Base-by-base conservation (phyloP, 768 basidiomycete species). In the Mycena alexandri region DNA sequence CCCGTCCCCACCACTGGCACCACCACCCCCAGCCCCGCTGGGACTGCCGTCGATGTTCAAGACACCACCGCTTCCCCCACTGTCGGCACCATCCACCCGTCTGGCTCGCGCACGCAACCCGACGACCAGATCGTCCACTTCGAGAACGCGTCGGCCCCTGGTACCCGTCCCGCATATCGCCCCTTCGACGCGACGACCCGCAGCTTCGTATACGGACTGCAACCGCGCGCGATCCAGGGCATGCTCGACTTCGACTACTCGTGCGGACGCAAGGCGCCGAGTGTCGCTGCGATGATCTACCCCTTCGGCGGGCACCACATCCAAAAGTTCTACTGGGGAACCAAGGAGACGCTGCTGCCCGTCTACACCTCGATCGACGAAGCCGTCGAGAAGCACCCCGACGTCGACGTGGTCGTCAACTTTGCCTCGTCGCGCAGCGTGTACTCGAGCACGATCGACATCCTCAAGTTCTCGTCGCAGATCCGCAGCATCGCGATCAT, bases 261-360 rank as follows among this genome's bases (percentile, higher is more conserved):
- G 16, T 99, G 98, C 82, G 96, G 96, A 19, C 93, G 98, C 69
- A 80, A 87, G 51, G 87, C 92, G 21, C 96, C 98, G 42, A 93
- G 91, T 51, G 98, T 99, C 71, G 96, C 98, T 33, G 98, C 98
- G 43, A 99, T 99, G 97, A 98, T 99, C 78, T 99, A 99, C 81
- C 98, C 97, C 78, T 99, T 99, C 81, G 98, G 97, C 76, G 97
- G 97, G 21, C 97, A 99, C 83, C 98, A 99, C 84, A 98, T 98
- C 81, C 98, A 99, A 84, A 99, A 99, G 85, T 98, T 99, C 89
- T 99, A 99, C 88, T 99, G 98, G 98, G 98, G 98, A 62, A 99
- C 98, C 44, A 95, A 94, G 85, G 98, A 99, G 86, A 97, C 97
- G 4, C 91, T 99, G 53, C 90, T 99, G 43, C 98, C 98, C 56